Conservation (phyloP, 2,329 filamentous ascomycete species). For the Colletotrichum sp. region DNA sequence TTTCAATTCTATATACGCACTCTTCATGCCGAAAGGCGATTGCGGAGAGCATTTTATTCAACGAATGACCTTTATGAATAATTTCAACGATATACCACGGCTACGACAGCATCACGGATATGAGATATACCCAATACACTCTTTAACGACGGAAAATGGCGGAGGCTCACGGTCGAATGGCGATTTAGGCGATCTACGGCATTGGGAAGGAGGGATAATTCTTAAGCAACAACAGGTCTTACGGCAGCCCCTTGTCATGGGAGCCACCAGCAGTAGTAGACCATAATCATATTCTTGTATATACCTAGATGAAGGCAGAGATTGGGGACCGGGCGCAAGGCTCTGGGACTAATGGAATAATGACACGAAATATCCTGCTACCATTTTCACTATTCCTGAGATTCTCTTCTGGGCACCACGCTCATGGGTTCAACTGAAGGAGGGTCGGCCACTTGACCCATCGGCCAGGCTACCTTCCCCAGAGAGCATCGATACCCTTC, state of each 20-base stretch:
- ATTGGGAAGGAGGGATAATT: background rate
- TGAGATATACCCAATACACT: conserved; percentile 7
- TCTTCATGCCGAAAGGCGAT: background rate
- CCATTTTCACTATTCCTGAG: rapidly evolving
- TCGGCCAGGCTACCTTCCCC: background rate
- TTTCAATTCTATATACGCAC: background rate
- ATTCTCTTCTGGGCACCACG: too few species aligned
- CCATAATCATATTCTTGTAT: conserved; percentile 4
- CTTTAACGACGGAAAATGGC: background rate
- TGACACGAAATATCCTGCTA: background rate
- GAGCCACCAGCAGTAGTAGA: background rate
- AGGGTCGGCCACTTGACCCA: background rate
- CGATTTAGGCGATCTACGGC: background rate
- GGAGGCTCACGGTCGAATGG: background rate
- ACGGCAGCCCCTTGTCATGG: background rate
- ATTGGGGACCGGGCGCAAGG: background rate
- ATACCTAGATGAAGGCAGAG: background rate
- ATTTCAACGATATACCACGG: background rate
- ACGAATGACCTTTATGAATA: background rate
- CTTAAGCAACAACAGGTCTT: background rate
- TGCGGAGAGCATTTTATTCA: background rate
- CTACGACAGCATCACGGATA: conserved; percentile 17
- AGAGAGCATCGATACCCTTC: rapidly evolving
- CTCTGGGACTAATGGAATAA: background rate
- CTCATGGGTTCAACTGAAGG: too few species aligned